Percentiles rank a stretch among this genome's conserved stretches.
Evolutionary conservation across 441 rosid genomes (phyloP).

Genomic region (Adansonia gregorii): DNA sequence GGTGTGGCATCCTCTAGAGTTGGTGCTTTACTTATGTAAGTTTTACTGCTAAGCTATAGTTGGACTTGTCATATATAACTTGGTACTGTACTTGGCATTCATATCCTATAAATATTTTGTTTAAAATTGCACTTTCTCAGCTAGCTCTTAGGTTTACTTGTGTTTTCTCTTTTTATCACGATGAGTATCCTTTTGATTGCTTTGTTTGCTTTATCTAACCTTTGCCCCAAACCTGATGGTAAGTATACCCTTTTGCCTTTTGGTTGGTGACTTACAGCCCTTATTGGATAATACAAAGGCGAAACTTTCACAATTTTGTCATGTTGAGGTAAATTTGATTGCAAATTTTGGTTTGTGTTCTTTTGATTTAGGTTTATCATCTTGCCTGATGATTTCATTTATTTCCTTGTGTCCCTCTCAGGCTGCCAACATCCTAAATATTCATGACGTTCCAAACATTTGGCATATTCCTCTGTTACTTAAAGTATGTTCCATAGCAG

Average conservation of each 20-base stretch:
- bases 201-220: background rate
- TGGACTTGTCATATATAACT: background rate
- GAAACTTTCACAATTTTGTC: slow-evolving; percentile 80
- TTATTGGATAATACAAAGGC: slow-evolving; percentile 61
- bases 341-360: slow-evolving; percentile 24
- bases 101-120: background rate
- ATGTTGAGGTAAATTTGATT: slow-evolving; percentile 59
- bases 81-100: background rate
- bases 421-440: slow-evolving; percentile 69
- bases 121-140: background rate
- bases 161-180: background rate
- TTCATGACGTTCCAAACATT: slow-evolving; percentile 80
- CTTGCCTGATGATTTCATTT: slow-evolving; percentile 23
- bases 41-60: background rate
- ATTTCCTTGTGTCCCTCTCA: slow-evolving; percentile 39
- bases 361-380: slow-evolving; percentile 4
- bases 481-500: slow-evolving; percentile 47
- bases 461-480: slow-evolving; percentile 80
- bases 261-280: slow-evolving; percentile 50
- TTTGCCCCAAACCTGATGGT: background rate
- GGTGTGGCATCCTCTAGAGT: slow-evolving; percentile 8
- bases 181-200: background rate
- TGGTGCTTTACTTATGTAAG: background rate
- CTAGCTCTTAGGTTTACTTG: background rate
- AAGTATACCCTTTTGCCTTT: slow-evolving; percentile 14